Evolutionary conservation across 495 filamentous ascomycete genomes (phyloP).

Genomic region (Penicillium macrosclerotiorum): DNA sequence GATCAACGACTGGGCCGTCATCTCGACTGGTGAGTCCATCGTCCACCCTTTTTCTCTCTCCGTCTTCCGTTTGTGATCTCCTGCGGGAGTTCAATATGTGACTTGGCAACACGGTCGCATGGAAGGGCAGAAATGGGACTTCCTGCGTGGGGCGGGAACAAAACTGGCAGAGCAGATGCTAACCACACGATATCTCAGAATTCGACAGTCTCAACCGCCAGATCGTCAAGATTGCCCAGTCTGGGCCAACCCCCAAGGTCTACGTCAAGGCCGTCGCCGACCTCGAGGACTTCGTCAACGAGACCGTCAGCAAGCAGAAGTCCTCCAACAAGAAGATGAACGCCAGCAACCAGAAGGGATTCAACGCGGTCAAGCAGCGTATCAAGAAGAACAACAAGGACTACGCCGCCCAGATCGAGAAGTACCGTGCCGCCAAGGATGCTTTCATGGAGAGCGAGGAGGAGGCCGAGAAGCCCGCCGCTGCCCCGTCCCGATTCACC

Average conservation of each 20-base stretch:
- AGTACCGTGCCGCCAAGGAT: conserved; percentile 79
- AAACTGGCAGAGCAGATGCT: conserved; percentile 9
- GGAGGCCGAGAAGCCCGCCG: conserved; percentile 54
- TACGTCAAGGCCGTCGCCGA: conserved; percentile 93
- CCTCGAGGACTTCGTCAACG: conserved; percentile 93
- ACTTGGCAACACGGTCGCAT: too few relatives aligned
- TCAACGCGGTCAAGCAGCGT: conserved; percentile 95
- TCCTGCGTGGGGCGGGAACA: neutral
- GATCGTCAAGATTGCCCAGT: conserved; percentile 72
- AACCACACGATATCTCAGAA: conserved; percentile 51
- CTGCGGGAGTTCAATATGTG: too few relatives aligned
- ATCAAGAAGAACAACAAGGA: conserved; percentile 99
- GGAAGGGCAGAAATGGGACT: neutral
- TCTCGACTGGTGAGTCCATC: conserved; percentile 82
- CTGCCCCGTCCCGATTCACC: conserved; percentile 33
- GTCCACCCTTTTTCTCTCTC: neutral
- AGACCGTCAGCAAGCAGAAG: conserved; percentile 91
- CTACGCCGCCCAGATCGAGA: conserved; percentile 80
- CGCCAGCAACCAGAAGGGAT: conserved; percentile 84
- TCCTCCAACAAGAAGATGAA: conserved; percentile 98
- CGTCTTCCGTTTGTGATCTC: neutral
- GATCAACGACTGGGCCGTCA: conserved; percentile 94
- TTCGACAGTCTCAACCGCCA: conserved; percentile 97
- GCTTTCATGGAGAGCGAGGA: conserved; percentile 84
- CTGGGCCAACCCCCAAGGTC: conserved; percentile 75